Evolutionary conservation across 2,329 filamentous ascomycete species (phyloP), one percentile per base, ranked within the genome.

Genomic region (Pestalotiopsis fici): DNA sequence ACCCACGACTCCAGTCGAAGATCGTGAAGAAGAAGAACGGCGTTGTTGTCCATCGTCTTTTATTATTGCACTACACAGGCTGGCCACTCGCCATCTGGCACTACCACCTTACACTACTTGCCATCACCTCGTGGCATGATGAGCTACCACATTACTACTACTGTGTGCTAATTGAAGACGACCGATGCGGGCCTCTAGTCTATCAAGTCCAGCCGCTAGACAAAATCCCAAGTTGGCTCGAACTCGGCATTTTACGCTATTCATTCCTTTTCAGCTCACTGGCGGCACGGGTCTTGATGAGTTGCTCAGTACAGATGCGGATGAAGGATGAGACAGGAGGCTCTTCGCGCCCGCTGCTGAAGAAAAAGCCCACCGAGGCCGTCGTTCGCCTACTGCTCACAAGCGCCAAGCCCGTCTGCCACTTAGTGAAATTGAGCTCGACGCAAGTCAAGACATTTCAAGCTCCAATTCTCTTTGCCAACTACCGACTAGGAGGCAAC

Each of bases 361-460:
- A 23, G 47, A 13, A 23, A 54, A 23, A 27, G 23, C 59, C 35
- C 35, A 62, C 31, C 37, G 59, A 37, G 18, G 21, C 59, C 35
- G 25, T 39, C 13, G 25, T 60, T 60, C 35, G 57, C 28, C 57
- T 64, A 64, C 61, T 55, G 61, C 25, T 55, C 43, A 55, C 61
- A 64, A 64, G 61, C 47, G 61, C 54, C 25, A 5, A 55, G 15
- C 50, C 61, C 43, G 62, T 54, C 50, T 6, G 43, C 56, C 43
- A 27, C 62, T 55, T 55, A 64, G 21, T 55, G 13, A 64, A 64
- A 64, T 64, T 54, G 50, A 21, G 43, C 43, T 47, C 13, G 11
- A 35, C 31, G 31, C 31, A 35, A 35, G 31, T 35, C 31, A 35
- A 35, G 31, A 35, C 31, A 35, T 35, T n/a, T 6, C 31, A 64